Evolutionary conservation across 371 early-diverging fungal genomes (phyloP).

Genomic region (Conidiobolus incongruus): DNA sequence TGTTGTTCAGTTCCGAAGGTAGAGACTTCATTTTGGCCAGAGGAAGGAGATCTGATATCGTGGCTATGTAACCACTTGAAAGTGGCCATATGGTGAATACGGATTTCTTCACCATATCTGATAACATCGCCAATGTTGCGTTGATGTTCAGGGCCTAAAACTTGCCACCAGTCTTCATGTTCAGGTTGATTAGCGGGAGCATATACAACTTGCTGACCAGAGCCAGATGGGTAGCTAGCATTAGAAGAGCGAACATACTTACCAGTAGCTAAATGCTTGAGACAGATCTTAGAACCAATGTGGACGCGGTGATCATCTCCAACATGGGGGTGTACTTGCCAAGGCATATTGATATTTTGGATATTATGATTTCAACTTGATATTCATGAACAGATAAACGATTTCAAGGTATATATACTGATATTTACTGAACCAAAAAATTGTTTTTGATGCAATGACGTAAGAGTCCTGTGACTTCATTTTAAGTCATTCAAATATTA

Average conservation of each 20-base stretch:
- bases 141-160: not conserved
- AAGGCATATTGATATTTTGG: slow-evolving; percentile 6
- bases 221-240: not conserved
- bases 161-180: slow-evolving; percentile 6
- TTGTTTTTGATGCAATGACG: too few relatives aligned
- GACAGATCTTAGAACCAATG: slow-evolving; percentile 4
- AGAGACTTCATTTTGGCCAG: slow-evolving; percentile 3
- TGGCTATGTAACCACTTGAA: slow-evolving; percentile 4
- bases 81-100: slow-evolving; percentile 5
- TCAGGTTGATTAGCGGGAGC: slow-evolving; percentile 1
- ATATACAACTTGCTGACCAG: slow-evolving; percentile 3
- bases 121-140: not conserved
- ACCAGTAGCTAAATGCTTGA: slow-evolving; percentile 1
- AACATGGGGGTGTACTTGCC: slow-evolving; percentile 2
- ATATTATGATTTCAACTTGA: too few relatives aligned
- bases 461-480: too few relatives aligned
- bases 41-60: slow-evolving; percentile 1
- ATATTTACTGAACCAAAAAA: too few relatives aligned
- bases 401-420: too few relatives aligned
- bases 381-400: too few relatives aligned
- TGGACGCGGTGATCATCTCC: slow-evolving; percentile 5
- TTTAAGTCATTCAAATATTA: too few relatives aligned
- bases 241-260: not conserved
- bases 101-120: slow-evolving; percentile 1
- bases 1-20: slow-evolving; percentile 1